These are phyloP conservation scores for Quercus phellos DNA, from an alignment of 331 rosid species.

Conservation along the genomic window DNA sequence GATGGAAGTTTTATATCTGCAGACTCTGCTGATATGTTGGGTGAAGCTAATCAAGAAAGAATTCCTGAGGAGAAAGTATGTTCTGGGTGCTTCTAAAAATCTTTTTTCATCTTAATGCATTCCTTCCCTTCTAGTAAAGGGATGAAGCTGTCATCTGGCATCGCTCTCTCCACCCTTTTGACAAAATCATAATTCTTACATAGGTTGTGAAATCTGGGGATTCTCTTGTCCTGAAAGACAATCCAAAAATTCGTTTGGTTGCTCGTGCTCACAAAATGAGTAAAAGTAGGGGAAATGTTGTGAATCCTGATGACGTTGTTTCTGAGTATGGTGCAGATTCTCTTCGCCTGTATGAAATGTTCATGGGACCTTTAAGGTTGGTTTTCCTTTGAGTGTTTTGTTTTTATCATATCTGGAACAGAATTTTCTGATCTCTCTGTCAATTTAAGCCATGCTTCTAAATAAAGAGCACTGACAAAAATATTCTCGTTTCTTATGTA, in stretches of 20 bases:
- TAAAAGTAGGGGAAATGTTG: slow-evolving; percentile 95
- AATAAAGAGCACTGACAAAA: not conserved
- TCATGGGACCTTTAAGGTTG: slow-evolving; percentile 96
- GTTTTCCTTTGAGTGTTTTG: slow-evolving; percentile 10
- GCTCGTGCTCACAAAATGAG: slow-evolving; percentile 95
- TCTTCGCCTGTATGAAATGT: slow-evolving; percentile 96
- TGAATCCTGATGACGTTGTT: slow-evolving; percentile 89
- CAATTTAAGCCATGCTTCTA: not conserved
- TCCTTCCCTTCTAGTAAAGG: slow-evolving; percentile 2
- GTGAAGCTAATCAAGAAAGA: slow-evolving; percentile 53
- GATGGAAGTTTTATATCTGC: slow-evolving; percentile 75
- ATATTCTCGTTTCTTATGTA: not conserved
- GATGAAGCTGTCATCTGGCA: not conserved
- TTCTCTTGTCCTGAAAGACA: slow-evolving; percentile 78
- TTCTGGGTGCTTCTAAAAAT: slow-evolving; percentile 14
- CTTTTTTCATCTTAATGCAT: slow-evolving; percentile 13
- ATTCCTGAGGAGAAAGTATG: slow-evolving; percentile 73
- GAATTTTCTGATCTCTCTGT: not conserved
- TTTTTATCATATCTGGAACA: not conserved
- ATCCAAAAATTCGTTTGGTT: slow-evolving; percentile 61
- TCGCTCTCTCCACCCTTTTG: not conserved
- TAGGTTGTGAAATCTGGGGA: slow-evolving; percentile 83
- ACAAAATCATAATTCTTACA: slow-evolving; percentile 1
- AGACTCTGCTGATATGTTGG: slow-evolving; percentile 40
- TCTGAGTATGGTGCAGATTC: slow-evolving; percentile 97